Conservation (phyloP, 176 grass and related monocot genomes). For the Poa pratensis region DNA sequence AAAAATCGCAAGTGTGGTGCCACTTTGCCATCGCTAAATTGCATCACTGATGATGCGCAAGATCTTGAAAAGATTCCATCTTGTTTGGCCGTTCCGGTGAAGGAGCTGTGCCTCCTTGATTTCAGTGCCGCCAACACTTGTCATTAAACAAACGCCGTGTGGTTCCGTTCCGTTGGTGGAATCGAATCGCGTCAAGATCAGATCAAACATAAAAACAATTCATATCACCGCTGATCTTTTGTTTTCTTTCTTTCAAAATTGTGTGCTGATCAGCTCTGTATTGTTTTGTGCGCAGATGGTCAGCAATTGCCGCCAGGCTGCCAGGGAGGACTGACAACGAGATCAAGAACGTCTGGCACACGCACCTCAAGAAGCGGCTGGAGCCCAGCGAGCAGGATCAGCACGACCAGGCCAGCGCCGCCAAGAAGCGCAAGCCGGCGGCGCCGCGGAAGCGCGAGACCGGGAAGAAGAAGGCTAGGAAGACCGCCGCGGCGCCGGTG, state of each 20-base stretch:
- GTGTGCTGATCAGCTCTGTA: constrained; percentile 26
- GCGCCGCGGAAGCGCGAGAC: constrained; percentile 30
- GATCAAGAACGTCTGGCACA: constrained; percentile 98
- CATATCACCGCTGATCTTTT: background rate
- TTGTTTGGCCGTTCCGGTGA: constrained; percentile 30
- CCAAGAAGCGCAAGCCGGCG: constrained; percentile 37
- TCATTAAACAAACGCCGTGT: constrained; percentile 12
- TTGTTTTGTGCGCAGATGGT: constrained; percentile 61
- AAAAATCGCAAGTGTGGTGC: background rate
- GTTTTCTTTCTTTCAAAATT: background rate
- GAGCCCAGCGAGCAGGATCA: constrained; percentile 20
- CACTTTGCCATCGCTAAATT: constrained; percentile 35
- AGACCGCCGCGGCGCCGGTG: constrained; percentile 12
- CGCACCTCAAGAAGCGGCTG: constrained; percentile 85
- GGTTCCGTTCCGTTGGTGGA: constrained; percentile 17
- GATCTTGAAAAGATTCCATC: constrained; percentile 50
- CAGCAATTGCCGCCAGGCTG: constrained; percentile 75
- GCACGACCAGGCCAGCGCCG: constrained; percentile 4
- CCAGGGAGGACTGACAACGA: constrained; percentile 90
- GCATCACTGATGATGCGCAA: constrained; percentile 45
- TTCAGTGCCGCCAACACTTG: constrained; percentile 41
- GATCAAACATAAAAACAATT: background rate
- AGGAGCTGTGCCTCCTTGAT: background rate
- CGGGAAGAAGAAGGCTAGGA: background rate
- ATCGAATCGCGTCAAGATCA: constrained; percentile 48